Base-by-base conservation (phyloP, 768 basidiomycete species). In the Pleurotus pulmonarius region DNA sequence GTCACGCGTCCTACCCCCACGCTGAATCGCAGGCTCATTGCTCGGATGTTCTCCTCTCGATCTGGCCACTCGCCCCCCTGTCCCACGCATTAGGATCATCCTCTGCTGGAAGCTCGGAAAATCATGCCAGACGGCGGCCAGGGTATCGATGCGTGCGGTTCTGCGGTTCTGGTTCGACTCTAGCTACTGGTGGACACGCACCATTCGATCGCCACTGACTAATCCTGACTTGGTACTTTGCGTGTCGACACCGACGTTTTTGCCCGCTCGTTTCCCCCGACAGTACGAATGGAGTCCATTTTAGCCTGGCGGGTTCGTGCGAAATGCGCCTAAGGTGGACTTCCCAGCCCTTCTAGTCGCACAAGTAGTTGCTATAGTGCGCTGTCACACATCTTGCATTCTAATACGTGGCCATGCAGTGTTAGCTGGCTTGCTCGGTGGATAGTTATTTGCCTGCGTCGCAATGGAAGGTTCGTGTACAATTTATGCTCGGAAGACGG, bases 291-390 rank as follows among this genome's bases (percentile, higher is more conserved):
- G 51, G 26, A 53, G 37, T 24, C 51, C 51, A 53, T 43, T 40
- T 20, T 53, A 38, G 51, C n/a, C 29, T 11, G 29, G 29, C 29
- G 29, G 29, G 51, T 18, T 16, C 20, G 39, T 18, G 39, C 51
- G 16, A 18, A 44, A 22, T 44, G 18, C 38, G 51, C 39, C 51
- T 53, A 53, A 25, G 20, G 39, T 3, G 13, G 38, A 38, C 51
- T 53, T 53, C 18, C 39, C n/a, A 49, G 6, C 24, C 39, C 51
- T 53, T 53, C 51, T 53, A 53, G 51, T 41, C 48, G 24, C 39
- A n/a, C 41, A 37, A 53, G 39, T 53, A 41, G 51, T 53, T 24
- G 51, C 51, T 53, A 53, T 53, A 53, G 51, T n/a, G 16, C 24
- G 37, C 51, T 53, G 51, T 53, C 51, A 41, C 39, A 37, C 51